A percentile compares a stretch with the other conserved stretches of the same genome.
Evolutionary conservation across 192 early-diverging fungal genomes (phyloP).

Genomic region (Coemansia sp.): DNA sequence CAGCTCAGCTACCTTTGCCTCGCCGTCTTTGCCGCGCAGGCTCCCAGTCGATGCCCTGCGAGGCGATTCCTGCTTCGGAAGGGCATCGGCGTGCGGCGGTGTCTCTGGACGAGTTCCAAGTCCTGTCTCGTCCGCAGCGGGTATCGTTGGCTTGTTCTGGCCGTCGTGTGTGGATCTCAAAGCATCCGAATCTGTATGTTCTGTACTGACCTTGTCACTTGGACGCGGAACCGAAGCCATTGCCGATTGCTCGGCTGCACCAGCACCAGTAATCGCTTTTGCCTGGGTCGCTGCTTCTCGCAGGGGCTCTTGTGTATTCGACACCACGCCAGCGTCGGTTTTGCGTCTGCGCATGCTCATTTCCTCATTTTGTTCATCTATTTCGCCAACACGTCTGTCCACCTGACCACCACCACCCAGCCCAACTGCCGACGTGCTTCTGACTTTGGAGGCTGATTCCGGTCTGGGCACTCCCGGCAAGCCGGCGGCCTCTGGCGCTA

Average conservation of each 20-base stretch:
- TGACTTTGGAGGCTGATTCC: neutral
- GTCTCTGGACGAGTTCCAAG: neutral
- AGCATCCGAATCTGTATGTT: neutral
- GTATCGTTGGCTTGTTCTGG: neutral
- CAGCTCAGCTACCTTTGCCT: constrained; percentile 21
- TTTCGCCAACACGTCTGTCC: neutral
- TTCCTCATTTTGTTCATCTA: neutral
- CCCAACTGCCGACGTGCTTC: neutral
- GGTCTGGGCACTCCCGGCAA: neutral
- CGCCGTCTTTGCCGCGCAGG: constrained; percentile 3
- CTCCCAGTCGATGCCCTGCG: constrained; percentile 24
- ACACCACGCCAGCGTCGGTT: constrained; percentile 4
- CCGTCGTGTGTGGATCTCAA: neutral
- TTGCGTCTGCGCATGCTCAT: neutral
- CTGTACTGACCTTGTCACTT: neutral
- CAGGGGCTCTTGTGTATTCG: neutral
- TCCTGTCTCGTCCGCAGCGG: neutral
- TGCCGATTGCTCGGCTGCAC: neutral
- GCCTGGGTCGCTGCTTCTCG: neutral
- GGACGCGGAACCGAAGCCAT: neutral
- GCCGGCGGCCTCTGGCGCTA: neutral
- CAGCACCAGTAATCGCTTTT: neutral
- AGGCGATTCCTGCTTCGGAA: neutral
- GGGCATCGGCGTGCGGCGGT: neutral
- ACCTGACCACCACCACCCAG: neutral